phyloP scores from a whole-genome alignment of 2,329 filamentous ascomycete genomes.

The Clonostachys rhizophaga region DNA sequence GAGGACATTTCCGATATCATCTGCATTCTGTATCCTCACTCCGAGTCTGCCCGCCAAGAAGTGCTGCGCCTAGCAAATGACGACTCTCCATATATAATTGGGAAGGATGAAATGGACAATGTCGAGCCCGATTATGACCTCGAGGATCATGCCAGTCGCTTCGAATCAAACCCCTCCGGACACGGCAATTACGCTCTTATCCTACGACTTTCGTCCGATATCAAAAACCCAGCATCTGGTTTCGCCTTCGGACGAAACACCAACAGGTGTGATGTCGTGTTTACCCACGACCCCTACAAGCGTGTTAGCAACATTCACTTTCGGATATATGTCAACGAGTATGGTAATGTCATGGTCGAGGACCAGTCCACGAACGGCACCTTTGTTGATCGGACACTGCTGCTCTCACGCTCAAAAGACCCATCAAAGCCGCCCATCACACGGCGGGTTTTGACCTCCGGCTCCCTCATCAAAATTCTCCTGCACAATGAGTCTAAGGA shows the following conservation, averaged over 20 bases:
- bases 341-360: constrained; percentile 84
- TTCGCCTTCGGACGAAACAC: constrained; percentile 84
- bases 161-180: constrained; percentile 36
- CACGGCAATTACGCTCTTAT: constrained; percentile 66
- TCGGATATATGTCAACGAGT: constrained; percentile 83
- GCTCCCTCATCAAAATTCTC: constrained; percentile 68
- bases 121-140: constrained; percentile 44
- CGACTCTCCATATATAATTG: constrained; percentile 42
- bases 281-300: constrained; percentile 61
- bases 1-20: constrained; percentile 85
- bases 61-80: constrained; percentile 49
- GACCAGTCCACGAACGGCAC: constrained; percentile 97
- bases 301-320: constrained; percentile 95
- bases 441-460: constrained; percentile 63
- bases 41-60: constrained; percentile 66
- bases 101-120: constrained; percentile 40
- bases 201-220: constrained; percentile 69
- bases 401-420: constrained; percentile 40
- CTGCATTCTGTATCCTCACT: constrained; percentile 79
- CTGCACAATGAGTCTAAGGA: constrained; percentile 49
- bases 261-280: constrained; percentile 66
- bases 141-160: constrained; percentile 44
- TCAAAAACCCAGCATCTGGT: constrained; percentile 65
- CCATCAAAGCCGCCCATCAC: constrained; percentile 22
- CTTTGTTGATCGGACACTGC: constrained; percentile 68